Conservation (phyloP, 1,284 basidiomycete species). For the Tylopilus sp. region DNA sequence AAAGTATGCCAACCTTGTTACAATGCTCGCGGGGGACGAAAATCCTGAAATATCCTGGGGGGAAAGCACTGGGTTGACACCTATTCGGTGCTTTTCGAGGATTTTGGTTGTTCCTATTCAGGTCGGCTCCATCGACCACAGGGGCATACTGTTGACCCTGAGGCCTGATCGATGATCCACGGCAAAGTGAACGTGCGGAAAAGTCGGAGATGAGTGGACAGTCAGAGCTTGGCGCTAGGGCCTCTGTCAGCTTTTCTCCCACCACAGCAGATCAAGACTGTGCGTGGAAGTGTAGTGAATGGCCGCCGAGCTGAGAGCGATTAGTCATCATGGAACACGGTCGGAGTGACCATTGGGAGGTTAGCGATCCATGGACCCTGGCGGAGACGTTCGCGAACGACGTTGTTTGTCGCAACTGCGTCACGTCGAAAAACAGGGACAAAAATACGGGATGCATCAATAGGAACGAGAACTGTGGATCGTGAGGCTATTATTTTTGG, state of each 20-base stretch:
- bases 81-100: slow-evolving; percentile 35
- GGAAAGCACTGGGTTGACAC: slow-evolving; percentile 11
- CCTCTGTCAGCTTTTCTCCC: slow-evolving; percentile 1
- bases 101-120: slow-evolving; percentile 16
- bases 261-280: slow-evolving; percentile 2
- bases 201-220: slow-evolving; percentile 19
- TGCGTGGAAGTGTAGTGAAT: slow-evolving; percentile 20
- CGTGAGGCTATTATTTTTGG: slow-evolving; percentile 29
- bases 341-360: background rate
- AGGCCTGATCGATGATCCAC: slow-evolving; percentile 27
- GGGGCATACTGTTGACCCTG: slow-evolving; percentile 25
- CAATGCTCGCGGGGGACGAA: slow-evolving; percentile 11
- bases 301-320: slow-evolving; percentile 24
- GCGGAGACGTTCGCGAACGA: background rate
- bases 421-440: slow-evolving; percentile 3
- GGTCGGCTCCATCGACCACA: slow-evolving; percentile 2
- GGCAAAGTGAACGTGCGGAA: slow-evolving; percentile 29
- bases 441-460: slow-evolving; percentile 28
- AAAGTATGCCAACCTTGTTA: background rate
- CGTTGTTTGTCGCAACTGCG: background rate
- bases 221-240: slow-evolving; percentile 5
- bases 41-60: slow-evolving; percentile 28
- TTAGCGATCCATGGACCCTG: background rate
- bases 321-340: slow-evolving; percentile 19
- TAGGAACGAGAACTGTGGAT: slow-evolving; percentile 6